These are phyloP conservation scores for Fagus sylvatica DNA, from an alignment of 306 rosid genomes.

Conservation along the genomic window DNA sequence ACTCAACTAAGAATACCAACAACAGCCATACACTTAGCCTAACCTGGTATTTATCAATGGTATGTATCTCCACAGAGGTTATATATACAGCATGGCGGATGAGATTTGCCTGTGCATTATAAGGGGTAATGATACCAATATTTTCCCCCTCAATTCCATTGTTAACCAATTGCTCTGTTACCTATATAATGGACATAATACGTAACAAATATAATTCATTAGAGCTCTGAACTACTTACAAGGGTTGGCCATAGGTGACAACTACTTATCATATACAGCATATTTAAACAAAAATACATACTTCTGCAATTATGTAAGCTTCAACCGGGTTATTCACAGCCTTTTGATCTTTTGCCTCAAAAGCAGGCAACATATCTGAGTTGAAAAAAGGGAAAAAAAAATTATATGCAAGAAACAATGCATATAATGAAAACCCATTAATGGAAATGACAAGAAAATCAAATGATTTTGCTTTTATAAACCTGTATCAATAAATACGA, in stretches of 20 bases:
- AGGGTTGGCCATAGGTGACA: neutral
- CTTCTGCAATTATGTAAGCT: conserved; percentile 78
- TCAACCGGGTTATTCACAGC: conserved; percentile 71
- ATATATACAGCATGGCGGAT: conserved; percentile 46
- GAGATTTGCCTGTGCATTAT: conserved; percentile 92
- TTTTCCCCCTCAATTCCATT: conserved; percentile 67
- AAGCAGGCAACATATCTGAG: conserved; percentile 75
- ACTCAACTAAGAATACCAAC: neutral
- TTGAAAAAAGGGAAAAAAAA: conserved; percentile 16
- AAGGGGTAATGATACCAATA: conserved; percentile 92
- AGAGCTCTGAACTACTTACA: conserved; percentile 9
- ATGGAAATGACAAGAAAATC: conserved; percentile 14
- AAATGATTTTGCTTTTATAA: conserved; percentile 16
- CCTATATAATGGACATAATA: conserved; percentile 45
- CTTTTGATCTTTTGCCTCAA: conserved; percentile 76
- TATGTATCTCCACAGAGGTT: conserved; percentile 82
- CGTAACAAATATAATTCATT: conserved; percentile 2
- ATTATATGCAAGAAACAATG: conserved; percentile 17
- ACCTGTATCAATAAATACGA: conserved; percentile 91
- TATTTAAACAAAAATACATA: conserved; percentile 30
- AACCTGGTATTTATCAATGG: conserved; percentile 98
- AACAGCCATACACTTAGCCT: neutral
- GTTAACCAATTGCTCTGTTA: conserved; percentile 60
- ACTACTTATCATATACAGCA: neutral
- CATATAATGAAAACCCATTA: neutral